Percentiles rank a stretch among this genome's conserved stretches.
Evolutionary conservation across 768 basidiomycete species (phyloP).

Genomic region (Leccinum ochraceum): DNA sequence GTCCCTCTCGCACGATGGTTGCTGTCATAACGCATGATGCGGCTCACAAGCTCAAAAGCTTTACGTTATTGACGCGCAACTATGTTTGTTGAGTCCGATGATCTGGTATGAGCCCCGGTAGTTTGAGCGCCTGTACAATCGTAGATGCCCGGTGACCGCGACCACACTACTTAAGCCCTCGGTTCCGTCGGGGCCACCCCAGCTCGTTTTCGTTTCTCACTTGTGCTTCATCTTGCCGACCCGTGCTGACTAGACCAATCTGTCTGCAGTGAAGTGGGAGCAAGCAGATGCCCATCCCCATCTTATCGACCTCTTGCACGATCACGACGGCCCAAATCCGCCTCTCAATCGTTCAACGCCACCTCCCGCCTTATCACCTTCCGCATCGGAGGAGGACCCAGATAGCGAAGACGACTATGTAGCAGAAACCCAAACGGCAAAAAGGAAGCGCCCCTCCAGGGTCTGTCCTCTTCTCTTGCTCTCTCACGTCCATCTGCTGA

Average conservation of each 20-base stretch:
- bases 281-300: slow-evolving; percentile 60
- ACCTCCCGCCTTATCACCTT: slow-evolving; percentile 35
- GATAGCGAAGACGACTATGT: slow-evolving; percentile 77
- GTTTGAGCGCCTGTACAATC: slow-evolving; percentile 31
- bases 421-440: slow-evolving; percentile 40
- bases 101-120: slow-evolving; percentile 36
- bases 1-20: slow-evolving; percentile 30
- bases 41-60: slow-evolving; percentile 35
- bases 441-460: slow-evolving; percentile 40
- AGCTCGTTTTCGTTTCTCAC: slow-evolving; percentile 12
- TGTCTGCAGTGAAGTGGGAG: slow-evolving; percentile 69
- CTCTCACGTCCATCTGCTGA: slow-evolving; percentile 17
- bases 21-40: slow-evolving; percentile 36
- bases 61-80: slow-evolving; percentile 38
- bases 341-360: slow-evolving; percentile 23
- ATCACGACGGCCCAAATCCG: slow-evolving; percentile 24
- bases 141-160: slow-evolving; percentile 21
- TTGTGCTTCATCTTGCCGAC: slow-evolving; percentile 17
- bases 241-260: slow-evolving; percentile 32
- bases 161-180: slow-evolving; percentile 18
- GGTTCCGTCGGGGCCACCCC: neutral
- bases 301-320: slow-evolving; percentile 23
- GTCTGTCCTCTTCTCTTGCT: slow-evolving; percentile 37
- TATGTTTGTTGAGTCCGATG: slow-evolving; percentile 38
- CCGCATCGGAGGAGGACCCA: slow-evolving; percentile 50